A percentile compares a stretch with the other conserved stretches of the same genome.
phyloP scores from a whole-genome alignment of 768 basidiomycete species.

The Suillus subalutaceus region DNA sequence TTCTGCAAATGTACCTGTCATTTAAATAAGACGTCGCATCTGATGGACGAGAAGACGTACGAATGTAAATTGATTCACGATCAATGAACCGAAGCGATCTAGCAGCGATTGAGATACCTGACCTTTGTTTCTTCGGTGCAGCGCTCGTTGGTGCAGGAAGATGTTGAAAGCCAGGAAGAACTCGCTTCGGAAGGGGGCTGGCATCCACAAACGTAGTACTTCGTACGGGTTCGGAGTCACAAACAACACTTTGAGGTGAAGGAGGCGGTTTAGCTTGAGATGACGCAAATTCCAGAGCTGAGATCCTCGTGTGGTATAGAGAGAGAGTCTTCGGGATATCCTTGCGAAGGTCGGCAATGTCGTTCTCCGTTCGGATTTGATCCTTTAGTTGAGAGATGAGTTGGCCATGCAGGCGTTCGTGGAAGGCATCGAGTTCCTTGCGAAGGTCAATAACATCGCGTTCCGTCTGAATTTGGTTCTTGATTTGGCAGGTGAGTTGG shows the following conservation, averaged over 20 bases:
- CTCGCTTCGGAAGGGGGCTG: not conserved
- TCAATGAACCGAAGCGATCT: not conserved
- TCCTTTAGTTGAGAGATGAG: not conserved
- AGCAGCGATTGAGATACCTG: not conserved
- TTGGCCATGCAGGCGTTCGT: not conserved
- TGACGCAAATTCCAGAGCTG: not conserved
- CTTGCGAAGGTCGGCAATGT: not conserved
- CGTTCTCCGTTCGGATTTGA: not conserved
- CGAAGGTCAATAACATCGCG: not conserved
- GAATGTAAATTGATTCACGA: not conserved
- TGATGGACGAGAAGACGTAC: not conserved
- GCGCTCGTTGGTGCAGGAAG: not conserved
- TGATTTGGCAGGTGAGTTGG: not conserved
- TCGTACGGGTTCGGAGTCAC: not conserved
- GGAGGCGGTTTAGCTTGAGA: not conserved
- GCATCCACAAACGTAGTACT: not conserved
- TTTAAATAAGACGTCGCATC: not conserved
- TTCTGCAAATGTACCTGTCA: not conserved
- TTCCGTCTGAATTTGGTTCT: not conserved
- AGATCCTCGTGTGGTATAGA: not conserved
- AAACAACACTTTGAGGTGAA: not conserved
- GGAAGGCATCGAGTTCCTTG: not conserved
- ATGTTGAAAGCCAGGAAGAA: not conserved
- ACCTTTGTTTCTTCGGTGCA: not conserved
- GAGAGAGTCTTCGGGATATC: not conserved